These are phyloP conservation scores for Phymatotrichopsis omnivora DNA, from an alignment of 2,329 filamentous ascomycete genomes.

Conservation along the genomic window DNA sequence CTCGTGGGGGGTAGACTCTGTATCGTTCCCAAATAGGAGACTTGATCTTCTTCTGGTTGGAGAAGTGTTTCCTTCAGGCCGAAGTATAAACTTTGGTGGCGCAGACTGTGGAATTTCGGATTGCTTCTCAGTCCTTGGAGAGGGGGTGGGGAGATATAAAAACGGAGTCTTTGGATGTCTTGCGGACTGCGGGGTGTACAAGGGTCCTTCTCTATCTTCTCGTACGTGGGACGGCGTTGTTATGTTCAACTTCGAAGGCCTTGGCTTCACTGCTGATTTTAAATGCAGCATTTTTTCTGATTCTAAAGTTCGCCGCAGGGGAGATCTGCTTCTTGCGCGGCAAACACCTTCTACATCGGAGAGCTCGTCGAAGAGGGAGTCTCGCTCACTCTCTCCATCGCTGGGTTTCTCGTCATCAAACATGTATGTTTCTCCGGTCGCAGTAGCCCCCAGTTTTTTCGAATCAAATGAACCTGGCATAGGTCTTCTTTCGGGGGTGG, in stretches of 20 bases:
- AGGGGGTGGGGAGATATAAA: conserved; percentile 26
- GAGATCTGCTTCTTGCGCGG: conserved; percentile 4
- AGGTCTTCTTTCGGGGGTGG: no score
- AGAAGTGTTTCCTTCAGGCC: not conserved
- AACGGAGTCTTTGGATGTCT: conserved; percentile 22
- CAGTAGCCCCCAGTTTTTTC: no score
- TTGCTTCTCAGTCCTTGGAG: conserved; percentile 20
- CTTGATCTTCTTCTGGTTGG: conserved; percentile 5
- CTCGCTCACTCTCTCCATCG: conserved; percentile 21
- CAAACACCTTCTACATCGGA: conserved; percentile 19
- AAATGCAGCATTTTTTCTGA: no score
- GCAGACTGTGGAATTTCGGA: conserved; percentile 17
- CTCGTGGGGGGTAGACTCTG: conserved; percentile 13
- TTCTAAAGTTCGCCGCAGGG: no score
- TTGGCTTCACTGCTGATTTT: conserved; percentile 10
- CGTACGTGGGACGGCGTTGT: conserved; percentile 8
- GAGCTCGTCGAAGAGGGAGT: conserved; percentile 26
- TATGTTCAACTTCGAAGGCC: conserved; percentile 16
- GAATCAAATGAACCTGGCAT: no score
- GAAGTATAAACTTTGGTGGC: conserved; percentile 9
- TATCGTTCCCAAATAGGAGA: conserved; percentile 13
- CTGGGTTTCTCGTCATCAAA: conserved; percentile 15
- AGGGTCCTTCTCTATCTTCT: conserved; percentile 2
- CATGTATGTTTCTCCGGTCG: no score
- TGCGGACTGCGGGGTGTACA: conserved; percentile 1